These are phyloP conservation scores for Sporothrix phasma DNA, from an alignment of 2,329 filamentous ascomycete genomes.

Conservation along the genomic window DNA sequence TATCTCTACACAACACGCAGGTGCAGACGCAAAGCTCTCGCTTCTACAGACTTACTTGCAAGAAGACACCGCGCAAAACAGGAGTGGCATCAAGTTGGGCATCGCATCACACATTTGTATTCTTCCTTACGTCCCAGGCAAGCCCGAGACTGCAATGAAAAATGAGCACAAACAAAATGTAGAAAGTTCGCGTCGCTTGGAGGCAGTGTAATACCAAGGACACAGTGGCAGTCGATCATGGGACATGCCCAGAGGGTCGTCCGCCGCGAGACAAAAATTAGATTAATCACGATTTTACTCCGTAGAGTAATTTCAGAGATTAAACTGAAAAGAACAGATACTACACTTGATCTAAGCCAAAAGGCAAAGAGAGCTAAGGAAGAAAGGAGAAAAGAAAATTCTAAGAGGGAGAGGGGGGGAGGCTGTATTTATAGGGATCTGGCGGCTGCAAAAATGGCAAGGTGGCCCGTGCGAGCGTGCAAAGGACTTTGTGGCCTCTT, in stretches of 20 bases:
- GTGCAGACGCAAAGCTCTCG: background rate
- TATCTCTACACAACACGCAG: background rate
- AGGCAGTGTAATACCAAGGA: slow-evolving; percentile 68
- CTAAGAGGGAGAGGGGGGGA: slow-evolving; percentile 12
- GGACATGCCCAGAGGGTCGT: slow-evolving; percentile 62
- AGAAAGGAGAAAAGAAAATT: slow-evolving; percentile 37
- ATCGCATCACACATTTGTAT: slow-evolving; percentile 2
- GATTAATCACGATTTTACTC: slow-evolving; percentile 69
- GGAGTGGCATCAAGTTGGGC: background rate
- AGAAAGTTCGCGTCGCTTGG: slow-evolving; percentile 54
- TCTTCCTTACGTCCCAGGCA: slow-evolving; percentile 49
- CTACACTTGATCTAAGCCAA: slow-evolving; percentile 88
- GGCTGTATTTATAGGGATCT: slow-evolving; percentile 13
- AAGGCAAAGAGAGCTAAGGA: slow-evolving; percentile 46
- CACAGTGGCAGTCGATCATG: slow-evolving; percentile 54
- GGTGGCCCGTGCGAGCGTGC: slow-evolving; percentile 16
- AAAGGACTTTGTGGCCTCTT: background rate
- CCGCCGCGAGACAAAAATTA: slow-evolving; percentile 57
- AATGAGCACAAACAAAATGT: slow-evolving; percentile 6
- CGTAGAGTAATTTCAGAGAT: slow-evolving; percentile 78
- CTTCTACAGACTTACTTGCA: background rate
- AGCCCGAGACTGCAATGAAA: slow-evolving; percentile 46
- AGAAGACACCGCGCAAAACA: background rate
- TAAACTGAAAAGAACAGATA: slow-evolving; percentile 98
- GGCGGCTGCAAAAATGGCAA: slow-evolving; percentile 21